A percentile compares a stretch with the other conserved stretches of the same genome.
Evolutionary conservation across 257 asterid genomes (phyloP).

Genomic region (Henckelia pumila): DNA sequence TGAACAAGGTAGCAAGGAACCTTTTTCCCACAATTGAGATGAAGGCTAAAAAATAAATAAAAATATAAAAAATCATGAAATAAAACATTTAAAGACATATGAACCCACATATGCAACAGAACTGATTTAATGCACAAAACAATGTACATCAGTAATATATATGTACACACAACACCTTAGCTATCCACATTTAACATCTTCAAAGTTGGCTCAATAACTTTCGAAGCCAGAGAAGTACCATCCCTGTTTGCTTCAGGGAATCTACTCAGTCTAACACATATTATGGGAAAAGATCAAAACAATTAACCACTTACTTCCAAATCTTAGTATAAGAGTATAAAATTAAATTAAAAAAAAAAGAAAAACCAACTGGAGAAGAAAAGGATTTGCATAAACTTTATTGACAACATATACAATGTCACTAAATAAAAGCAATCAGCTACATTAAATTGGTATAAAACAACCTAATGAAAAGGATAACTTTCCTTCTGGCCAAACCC

Average conservation of each 20-base stretch:
- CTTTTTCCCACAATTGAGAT: background rate
- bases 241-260: conserved; percentile 76
- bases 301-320: background rate
- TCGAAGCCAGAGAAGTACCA: conserved; percentile 61
- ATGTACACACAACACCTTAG: conserved; percentile 38
- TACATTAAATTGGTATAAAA: background rate
- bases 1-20: conserved; percentile 8
- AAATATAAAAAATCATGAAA: conserved; percentile 7
- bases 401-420: background rate
- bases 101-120: background rate
- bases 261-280: conserved; percentile 60
- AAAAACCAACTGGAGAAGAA: background rate
- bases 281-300: conserved; percentile 19
- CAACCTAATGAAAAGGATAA: background rate
- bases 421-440: conserved; percentile 12
- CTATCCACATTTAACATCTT: conserved; percentile 61
- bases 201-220: conserved; percentile 55
- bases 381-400: conserved; percentile 1
- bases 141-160: background rate
- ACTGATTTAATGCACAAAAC: background rate
- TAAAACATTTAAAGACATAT: background rate
- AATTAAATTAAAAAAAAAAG: background rate
- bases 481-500: background rate
- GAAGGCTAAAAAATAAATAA: conserved; percentile 3
- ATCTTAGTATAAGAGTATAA: conserved; percentile 14